Evolutionary conservation across 108 stramenopile species (phyloP).

Genomic region (Chaetoceros tenuissimus): DNA sequence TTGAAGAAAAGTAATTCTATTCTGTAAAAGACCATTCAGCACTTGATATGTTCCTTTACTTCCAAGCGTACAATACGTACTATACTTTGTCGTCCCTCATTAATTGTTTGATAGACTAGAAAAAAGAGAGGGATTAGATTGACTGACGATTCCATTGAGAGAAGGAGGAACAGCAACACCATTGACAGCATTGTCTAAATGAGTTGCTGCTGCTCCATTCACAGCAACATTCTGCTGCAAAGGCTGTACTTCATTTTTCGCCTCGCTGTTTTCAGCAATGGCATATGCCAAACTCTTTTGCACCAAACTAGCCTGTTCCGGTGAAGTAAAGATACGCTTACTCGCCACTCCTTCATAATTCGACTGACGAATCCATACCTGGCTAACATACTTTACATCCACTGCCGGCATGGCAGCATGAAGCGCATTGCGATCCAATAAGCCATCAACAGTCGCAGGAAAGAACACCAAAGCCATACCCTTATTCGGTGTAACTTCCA

Average conservation of each 20-base stretch:
- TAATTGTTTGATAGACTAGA: too few relatives aligned
- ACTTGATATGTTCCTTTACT: too few relatives aligned
- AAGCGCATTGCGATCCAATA: slow-evolving; percentile 79
- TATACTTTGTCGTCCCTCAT: too few relatives aligned
- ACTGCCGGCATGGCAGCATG: slow-evolving; percentile 87
- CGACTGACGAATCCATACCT: slow-evolving; percentile 93
- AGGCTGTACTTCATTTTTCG: neutral
- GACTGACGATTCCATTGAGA: too few relatives aligned
- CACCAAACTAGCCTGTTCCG: neutral
- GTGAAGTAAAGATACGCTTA: slow-evolving; percentile 25
- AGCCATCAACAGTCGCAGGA: slow-evolving; percentile 88
- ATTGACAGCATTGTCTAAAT: too few relatives aligned
- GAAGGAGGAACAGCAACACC: too few relatives aligned
- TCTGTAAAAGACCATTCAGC: too few relatives aligned
- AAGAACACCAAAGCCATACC: slow-evolving; percentile 95
- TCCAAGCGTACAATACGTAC: too few relatives aligned
- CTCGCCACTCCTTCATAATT: slow-evolving; percentile 69
- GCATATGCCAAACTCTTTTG: neutral
- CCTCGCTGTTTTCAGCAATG: neutral
- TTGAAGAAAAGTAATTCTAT: too few relatives aligned
- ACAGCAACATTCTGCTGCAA: too few relatives aligned
- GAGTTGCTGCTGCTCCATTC: too few relatives aligned
- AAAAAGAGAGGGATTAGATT: too few relatives aligned
- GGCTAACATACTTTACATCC: slow-evolving; percentile 91
- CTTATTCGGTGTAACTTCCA: slow-evolving; percentile 59